Evolutionary conservation across 2,329 filamentous ascomycete species (phyloP), one percentile per base, ranked within the genome.

Genomic region (Sporothrix pallida): DNA sequence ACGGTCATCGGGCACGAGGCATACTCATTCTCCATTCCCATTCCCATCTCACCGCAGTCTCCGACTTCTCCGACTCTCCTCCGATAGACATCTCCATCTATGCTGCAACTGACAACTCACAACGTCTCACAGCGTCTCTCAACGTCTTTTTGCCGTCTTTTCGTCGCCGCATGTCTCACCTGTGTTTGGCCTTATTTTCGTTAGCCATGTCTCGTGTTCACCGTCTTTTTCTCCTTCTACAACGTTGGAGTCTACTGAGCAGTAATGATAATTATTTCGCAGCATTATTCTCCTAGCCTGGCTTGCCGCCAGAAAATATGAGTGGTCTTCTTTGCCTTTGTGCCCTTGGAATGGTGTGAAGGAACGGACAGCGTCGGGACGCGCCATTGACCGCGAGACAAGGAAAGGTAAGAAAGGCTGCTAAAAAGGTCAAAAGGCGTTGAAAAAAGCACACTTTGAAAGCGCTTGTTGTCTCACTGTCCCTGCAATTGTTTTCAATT

Each of bases 321-420:
- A n/a, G 17, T 15, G 50, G 20, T 52, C 10, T 6, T n/a, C 7
- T 4, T 42, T 20, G 1, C 8, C 3, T 26, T 6, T 37, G 31
- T 7, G 7, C 31, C 31, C 31, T 4, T 8, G 15, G 1, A 37
- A 26, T 26, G 65, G 65, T 69, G 65, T 44, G 44, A 50, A 62
- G 37, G 52, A 52, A 42, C 48, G 23, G 50, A 31, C 31, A 44
- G 67, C 50, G n/a, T 7, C 68, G 68, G 68, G 68, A 60, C 52
- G 50, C 23, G 68, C 68, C 67, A 70, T 26, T 17, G 50, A 44
- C 50, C 31, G 68, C 50, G 37, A 70, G 17, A 70, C 68, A 70
- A n/a, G n/a, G 37, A 17, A 8, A 20, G n/a, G 37, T 9, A 8
- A 20, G 9, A 46, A 48, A 67, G n/a, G 23, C 13, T 56, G n/a